Evolutionary conservation across 75 land plant genomes (phyloP).

Genomic region (Selaginella moellendorffii): DNA sequence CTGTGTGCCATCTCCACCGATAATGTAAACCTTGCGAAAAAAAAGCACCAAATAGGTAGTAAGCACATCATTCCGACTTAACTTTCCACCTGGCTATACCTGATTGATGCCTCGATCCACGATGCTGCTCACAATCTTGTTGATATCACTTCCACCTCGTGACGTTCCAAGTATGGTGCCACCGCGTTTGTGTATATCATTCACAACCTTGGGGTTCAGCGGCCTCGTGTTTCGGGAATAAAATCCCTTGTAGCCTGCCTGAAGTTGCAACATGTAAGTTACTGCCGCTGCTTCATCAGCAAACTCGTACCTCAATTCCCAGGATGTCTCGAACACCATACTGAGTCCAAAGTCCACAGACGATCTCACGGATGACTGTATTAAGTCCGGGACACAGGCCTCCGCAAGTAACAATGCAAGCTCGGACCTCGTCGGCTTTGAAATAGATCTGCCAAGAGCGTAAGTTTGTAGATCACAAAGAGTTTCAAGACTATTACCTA

Average conservation of each 20-base stretch:
- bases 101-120: constrained; percentile 38
- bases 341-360: constrained; percentile 18
- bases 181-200: constrained; percentile 52
- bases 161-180: constrained; percentile 53
- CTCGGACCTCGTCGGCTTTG: constrained; percentile 19
- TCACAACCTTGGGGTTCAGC: constrained; percentile 41
- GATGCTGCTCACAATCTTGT: constrained; percentile 53
- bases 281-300: too few relatives aligned
- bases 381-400: constrained; percentile 32
- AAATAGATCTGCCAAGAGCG: constrained; percentile 18
- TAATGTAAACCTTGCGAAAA: constrained; percentile 30
- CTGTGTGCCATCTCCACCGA: constrained; percentile 43
- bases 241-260: constrained; percentile 48
- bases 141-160: constrained; percentile 64
- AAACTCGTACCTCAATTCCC: constrained; percentile 23
- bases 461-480: background rate
- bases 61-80: background rate
- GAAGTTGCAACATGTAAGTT: constrained; percentile 1
- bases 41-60: background rate
- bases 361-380: constrained; percentile 30
- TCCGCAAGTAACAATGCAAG: constrained; percentile 27
- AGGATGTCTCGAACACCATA: constrained; percentile 18
- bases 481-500: background rate
- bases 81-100: constrained; percentile 13
- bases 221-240: constrained; percentile 32